Evolutionary conservation across 2,329 filamentous ascomycete species (phyloP).

Genomic region (Trichoderma citrinoviride): DNA sequence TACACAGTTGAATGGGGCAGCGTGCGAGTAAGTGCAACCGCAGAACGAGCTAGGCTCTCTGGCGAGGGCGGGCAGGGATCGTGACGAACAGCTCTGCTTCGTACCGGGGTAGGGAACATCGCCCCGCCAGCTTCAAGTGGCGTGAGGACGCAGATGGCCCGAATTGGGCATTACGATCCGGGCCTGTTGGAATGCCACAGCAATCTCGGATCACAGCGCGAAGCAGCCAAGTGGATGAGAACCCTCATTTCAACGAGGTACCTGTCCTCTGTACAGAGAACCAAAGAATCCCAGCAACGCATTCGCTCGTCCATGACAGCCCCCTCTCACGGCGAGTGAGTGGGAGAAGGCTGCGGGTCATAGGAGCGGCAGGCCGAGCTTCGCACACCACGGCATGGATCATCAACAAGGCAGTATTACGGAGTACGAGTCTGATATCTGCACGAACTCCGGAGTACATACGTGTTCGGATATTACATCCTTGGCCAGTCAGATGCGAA

Average conservation of each 20-base stretch:
- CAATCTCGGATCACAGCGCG: background rate
- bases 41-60: background rate
- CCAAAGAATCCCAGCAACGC: background rate
- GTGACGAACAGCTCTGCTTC: background rate
- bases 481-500: background rate
- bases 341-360: conserved; percentile 11
- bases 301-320: background rate
- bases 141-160: background rate
- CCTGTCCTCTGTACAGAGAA: background rate
- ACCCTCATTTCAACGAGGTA: background rate
- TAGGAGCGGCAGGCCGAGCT: background rate
- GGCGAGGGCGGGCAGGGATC: background rate
- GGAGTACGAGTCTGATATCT: too few relatives aligned
- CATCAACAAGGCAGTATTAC: background rate
- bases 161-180: background rate
- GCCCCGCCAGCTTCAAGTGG: background rate
- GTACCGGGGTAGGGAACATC: background rate
- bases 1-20: background rate
- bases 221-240: background rate
- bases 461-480: background rate
- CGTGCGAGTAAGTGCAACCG: conserved; percentile 11
- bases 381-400: background rate
- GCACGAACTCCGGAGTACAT: too few relatives aligned
- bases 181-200: background rate
- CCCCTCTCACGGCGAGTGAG: background rate